Evolutionary conservation across 2,329 filamentous ascomycete species (phyloP).

Genomic region (Esteya vermicola): DNA sequence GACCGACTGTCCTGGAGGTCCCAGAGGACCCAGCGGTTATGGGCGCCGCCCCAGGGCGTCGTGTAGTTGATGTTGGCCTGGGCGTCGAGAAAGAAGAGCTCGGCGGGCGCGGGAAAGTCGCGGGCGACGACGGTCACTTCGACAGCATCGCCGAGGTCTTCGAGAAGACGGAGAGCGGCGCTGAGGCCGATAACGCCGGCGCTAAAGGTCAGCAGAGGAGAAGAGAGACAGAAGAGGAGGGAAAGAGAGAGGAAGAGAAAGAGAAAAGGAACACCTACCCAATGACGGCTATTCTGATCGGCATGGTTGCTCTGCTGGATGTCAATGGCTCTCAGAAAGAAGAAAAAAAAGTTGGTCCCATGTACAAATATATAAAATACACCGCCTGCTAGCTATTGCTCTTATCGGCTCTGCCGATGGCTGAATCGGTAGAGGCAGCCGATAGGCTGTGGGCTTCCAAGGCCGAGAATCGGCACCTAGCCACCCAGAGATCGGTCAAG

Average conservation of each 20-base stretch:
- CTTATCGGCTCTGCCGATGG: no score
- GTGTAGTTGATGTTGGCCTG: conserved; percentile 33
- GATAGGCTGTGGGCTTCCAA: no score
- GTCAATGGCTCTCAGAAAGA: no score
- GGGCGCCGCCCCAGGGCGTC: conserved; percentile 43
- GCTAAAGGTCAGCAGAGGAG: conserved; percentile 16
- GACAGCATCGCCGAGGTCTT: conserved; percentile 14
- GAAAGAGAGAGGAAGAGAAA: neutral
- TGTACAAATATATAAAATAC: no score
- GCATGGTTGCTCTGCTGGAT: no score
- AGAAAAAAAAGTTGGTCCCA: neutral
- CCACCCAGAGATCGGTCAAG: no score
- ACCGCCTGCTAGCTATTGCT: no score
- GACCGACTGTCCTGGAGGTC: conserved; percentile 12
- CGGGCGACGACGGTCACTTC: conserved; percentile 28
- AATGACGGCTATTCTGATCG: neutral
- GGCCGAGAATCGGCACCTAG: no score
- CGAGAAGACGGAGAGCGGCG: conserved; percentile 30
- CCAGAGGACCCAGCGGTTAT: conserved; percentile 37
- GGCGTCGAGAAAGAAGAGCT: conserved; percentile 23
- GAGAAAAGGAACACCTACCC: neutral
- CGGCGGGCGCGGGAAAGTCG: conserved; percentile 32
- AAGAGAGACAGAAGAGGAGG: neutral
- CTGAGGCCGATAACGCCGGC: conserved; percentile 40
- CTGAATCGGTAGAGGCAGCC: no score